Evolutionary conservation across 345 rosid species (phyloP), one percentile per base, ranked within the genome.

Genomic region (Angophora floribunda): DNA sequence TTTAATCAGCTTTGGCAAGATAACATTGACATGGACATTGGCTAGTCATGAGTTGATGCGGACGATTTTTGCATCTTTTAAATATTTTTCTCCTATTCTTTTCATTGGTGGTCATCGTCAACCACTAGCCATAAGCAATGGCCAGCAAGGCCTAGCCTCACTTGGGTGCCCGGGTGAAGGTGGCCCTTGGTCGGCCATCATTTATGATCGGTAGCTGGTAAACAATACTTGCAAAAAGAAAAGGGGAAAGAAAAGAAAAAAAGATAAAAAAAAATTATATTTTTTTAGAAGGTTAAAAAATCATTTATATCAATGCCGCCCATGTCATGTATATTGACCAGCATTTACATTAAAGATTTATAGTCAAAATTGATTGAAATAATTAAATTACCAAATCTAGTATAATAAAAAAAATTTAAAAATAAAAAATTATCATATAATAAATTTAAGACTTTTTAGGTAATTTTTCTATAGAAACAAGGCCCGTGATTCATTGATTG

Each of bases 241-340:
- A 26, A 61, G 0, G 7, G n/a, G 14, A 26, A 26, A 24, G 24
- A 51, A 15, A 10, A 57, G 9, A 24, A 57, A 24, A 9, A 24
- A 57, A 4, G 24, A 57, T 24, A 59, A 36, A 36, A 36, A 36
- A 36, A 36, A 36, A 36, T 36, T 36, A 36, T 2, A 36, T 36
- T 36, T 36, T 36, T 4, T 36, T 36, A 36, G 4, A 59, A 59
- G 24, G 24, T 24, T 4, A 4, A 59, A 26, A 59, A 59, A 26
- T 0, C 6, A 59, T 5, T 5, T 10, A 24, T 10, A 13, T 59
- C 4, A 26, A 0, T 0, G 24, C 26, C 0, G 3, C 10, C 0
- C 3, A 59, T 59, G 4, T 11, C 3, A 59, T 5, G 7, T 59
- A 59, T 4, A 59, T 10, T 11, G 24, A 3, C 24, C 0, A 13